Percentiles rank a stretch among this genome's conserved stretches.
These are phyloP conservation scores for Olyra latifolia DNA, from an alignment of 176 grass and related monocot genomes.

Conservation along the genomic window DNA sequence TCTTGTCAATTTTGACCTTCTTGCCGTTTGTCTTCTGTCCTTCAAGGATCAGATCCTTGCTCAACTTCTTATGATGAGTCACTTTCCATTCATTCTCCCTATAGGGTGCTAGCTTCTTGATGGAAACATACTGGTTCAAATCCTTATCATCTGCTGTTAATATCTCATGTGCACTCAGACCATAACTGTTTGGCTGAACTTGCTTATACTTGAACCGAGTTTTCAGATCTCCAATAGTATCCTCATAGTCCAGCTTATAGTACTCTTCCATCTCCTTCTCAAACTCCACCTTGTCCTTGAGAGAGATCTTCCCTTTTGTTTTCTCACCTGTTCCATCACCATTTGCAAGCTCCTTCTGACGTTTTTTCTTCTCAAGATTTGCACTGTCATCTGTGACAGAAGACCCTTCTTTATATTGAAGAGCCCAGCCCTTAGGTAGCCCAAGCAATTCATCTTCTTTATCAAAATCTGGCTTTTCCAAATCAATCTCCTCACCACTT, in stretches of 20 bases:
- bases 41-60: slow-evolving; percentile 69
- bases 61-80: slow-evolving; percentile 66
- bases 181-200: slow-evolving; percentile 67
- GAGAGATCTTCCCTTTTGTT: slow-evolving; percentile 60
- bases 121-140: slow-evolving; percentile 89
- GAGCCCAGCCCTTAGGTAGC: slow-evolving; percentile 56
- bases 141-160: slow-evolving; percentile 63
- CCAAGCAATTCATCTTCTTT: slow-evolving; percentile 92
- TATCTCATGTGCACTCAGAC: slow-evolving; percentile 59
- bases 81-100: slow-evolving; percentile 80
- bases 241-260: slow-evolving; percentile 92
- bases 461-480: slow-evolving; percentile 78
- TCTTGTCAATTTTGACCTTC: slow-evolving; percentile 52
- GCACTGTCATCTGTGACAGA: slow-evolving; percentile 32
- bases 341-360: slow-evolving; percentile 20
- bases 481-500: slow-evolving; percentile 51
- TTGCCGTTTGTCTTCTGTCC: slow-evolving; percentile 51
- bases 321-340: slow-evolving; percentile 30
- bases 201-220: slow-evolving; percentile 87
- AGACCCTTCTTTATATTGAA: slow-evolving; percentile 40
- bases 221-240: slow-evolving; percentile 89
- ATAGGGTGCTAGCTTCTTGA: slow-evolving; percentile 93
- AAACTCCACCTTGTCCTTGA: slow-evolving; percentile 81
- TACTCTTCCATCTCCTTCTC: slow-evolving; percentile 97
- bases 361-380: slow-evolving; percentile 31